These are phyloP conservation scores for Aspergillus biplanus DNA, from an alignment of 495 filamentous ascomycete species.

Conservation along the genomic window DNA sequence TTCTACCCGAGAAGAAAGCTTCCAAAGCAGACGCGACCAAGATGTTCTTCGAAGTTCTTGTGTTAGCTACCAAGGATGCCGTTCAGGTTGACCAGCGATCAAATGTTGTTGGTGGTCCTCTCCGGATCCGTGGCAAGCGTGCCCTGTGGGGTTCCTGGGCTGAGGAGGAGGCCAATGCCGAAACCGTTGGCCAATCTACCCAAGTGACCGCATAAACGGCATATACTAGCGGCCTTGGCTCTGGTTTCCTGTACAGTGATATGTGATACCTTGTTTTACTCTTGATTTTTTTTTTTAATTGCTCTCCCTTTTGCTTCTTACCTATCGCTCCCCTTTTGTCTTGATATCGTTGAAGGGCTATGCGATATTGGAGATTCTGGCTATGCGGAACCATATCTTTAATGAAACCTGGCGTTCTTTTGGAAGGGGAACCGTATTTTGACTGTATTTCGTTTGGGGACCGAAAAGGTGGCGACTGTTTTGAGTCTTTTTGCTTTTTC, in stretches of 20 bases:
- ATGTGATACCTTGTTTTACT: slow-evolving; percentile 2
- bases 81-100: slow-evolving; percentile 94
- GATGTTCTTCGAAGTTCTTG: slow-evolving; percentile 98
- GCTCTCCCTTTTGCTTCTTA: slow-evolving; percentile 5
- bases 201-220: slow-evolving; percentile 33
- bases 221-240: slow-evolving; percentile 2
- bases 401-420: slow-evolving; percentile 23
- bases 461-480: slow-evolving; percentile 27
- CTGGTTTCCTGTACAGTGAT: slow-evolving; percentile 19
- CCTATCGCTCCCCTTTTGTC: slow-evolving; percentile 9
- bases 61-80: slow-evolving; percentile 96
- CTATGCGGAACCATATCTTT: slow-evolving; percentile 17
- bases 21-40: slow-evolving; percentile 89
- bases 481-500: slow-evolving; percentile 10
- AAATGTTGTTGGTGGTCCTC: slow-evolving; percentile 70
- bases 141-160: slow-evolving; percentile 96
- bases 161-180: slow-evolving; percentile 73
- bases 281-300: slow-evolving; percentile 5
- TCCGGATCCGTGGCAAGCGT: slow-evolving; percentile 83
- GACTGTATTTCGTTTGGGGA: slow-evolving; percentile 11
- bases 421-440: slow-evolving; percentile 4
- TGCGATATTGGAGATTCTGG: slow-evolving; percentile 13
- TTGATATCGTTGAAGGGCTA: slow-evolving; percentile 10
- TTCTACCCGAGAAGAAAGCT: slow-evolving; percentile 79
- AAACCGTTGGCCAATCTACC: slow-evolving; percentile 46